Conservation (phyloP, 1,284 basidiomycete genomes). For the Irpex sp. region DNA sequence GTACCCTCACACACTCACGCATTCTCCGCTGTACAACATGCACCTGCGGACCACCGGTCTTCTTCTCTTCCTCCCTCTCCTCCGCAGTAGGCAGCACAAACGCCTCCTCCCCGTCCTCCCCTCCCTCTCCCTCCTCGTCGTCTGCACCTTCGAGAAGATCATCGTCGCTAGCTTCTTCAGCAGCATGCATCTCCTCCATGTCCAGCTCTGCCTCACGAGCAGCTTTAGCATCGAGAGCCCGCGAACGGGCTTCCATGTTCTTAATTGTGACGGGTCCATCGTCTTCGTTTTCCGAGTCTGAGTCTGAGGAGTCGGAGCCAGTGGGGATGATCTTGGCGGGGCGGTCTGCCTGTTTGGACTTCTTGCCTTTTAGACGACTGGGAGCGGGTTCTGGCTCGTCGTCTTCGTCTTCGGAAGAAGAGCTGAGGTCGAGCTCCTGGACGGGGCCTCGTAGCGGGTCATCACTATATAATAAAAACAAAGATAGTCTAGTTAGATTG, state of each 20-base stretch:
- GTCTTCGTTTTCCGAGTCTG: conserved; percentile 41
- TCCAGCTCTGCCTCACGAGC: conserved; percentile 67
- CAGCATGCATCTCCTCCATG: conserved; percentile 58
- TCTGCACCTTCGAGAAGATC: conserved; percentile 50
- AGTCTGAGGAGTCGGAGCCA: conserved; percentile 35
- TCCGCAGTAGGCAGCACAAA: conserved; percentile 79
- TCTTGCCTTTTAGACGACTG: conserved; percentile 34
- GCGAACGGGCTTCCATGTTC: conserved; percentile 74
- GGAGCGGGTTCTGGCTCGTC: conserved; percentile 26
- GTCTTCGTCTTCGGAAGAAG: conserved; percentile 50
- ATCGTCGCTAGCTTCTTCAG: conserved; percentile 37
- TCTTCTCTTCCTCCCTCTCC: conserved; percentile 77
- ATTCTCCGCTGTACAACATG: conserved; percentile 85
- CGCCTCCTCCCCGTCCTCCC: conserved; percentile 49
- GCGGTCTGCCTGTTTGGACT: conserved; percentile 47
- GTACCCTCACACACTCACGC: conserved; percentile 79
- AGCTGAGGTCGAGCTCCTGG: conserved; percentile 66
- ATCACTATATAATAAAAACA: conserved; percentile 20
- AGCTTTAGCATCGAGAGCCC: conserved; percentile 62
- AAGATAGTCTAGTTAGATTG: neutral
- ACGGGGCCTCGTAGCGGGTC: conserved; percentile 43
- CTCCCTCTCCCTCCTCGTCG: conserved; percentile 49
- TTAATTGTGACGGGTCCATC: conserved; percentile 58
- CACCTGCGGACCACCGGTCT: conserved; percentile 69
- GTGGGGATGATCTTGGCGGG: conserved; percentile 48